Conservation (phyloP, 306 rosid species). For the Lotus japonicus region DNA sequence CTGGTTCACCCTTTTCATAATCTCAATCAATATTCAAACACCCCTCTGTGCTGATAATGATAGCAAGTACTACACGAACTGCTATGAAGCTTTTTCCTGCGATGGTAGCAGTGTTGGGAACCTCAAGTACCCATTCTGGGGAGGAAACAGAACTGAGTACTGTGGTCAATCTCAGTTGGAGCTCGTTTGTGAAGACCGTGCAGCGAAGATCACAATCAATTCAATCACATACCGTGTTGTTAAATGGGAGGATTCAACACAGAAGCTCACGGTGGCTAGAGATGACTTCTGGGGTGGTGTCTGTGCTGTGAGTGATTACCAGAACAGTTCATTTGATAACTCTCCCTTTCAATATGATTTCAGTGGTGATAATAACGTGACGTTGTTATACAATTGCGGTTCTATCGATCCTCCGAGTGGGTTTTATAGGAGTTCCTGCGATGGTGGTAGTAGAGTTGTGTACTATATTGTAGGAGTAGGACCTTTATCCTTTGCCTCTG, state of each 20-base stretch:
- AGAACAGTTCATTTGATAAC: not conserved
- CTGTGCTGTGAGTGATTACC: not conserved
- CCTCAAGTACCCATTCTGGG: conserved; percentile 33
- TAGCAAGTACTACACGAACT: not conserved
- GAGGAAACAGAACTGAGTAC: not conserved
- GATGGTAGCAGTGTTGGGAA: not conserved
- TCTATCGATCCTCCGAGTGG: accelerated
- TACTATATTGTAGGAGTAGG: not conserved
- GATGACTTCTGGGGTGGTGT: conserved; percentile 7
- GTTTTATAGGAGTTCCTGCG: accelerated
- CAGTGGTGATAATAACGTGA: not conserved
- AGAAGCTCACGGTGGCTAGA: conserved; percentile 13
- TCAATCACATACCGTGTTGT: conserved; percentile 15
- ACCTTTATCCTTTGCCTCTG: accelerated
- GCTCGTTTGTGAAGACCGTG: not conserved
- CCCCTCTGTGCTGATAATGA: not conserved
- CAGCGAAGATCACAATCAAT: not conserved
- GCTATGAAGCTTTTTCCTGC: conserved; percentile 7
- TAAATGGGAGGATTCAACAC: not conserved
- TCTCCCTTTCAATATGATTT: not conserved
- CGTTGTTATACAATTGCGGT: not conserved
- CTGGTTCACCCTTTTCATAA: not conserved
- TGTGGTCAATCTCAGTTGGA: conserved; percentile 10
- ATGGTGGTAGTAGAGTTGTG: accelerated
- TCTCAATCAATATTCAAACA: conserved; percentile 6